A percentile compares a stretch with the other conserved stretches of the same genome.
phyloP scores from a whole-genome alignment of 2,329 filamentous ascomycete species.

The Monosporascus sp. region DNA sequence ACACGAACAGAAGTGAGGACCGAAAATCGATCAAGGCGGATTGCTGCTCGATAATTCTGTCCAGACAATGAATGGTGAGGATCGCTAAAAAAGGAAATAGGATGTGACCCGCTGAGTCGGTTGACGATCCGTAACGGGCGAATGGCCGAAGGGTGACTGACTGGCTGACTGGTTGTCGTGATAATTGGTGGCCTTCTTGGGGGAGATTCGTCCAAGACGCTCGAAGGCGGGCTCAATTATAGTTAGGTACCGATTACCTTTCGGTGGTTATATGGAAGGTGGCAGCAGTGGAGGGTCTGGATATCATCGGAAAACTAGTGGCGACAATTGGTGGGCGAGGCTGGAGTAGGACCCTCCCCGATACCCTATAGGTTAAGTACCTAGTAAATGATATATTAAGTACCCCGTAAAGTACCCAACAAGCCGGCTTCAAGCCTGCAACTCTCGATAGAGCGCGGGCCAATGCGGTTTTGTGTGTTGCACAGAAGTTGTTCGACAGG shows the following conservation, averaged over 20 bases:
- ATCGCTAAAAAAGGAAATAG: neutral
- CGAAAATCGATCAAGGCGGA: too few relatives aligned
- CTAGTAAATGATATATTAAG: neutral
- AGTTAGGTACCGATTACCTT: neutral
- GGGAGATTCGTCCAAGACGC: neutral
- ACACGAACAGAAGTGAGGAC: too few relatives aligned
- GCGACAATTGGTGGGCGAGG: neutral
- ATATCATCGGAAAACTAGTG: neutral
- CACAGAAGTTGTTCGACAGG: too few relatives aligned
- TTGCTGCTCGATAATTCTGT: neutral
- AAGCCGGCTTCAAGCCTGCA: too few relatives aligned
- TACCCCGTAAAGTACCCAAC: too few relatives aligned
- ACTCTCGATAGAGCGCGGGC: too few relatives aligned
- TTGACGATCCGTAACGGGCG: neutral
- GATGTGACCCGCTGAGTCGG: neutral
- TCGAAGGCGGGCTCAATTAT: neutral
- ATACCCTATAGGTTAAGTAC: neutral
- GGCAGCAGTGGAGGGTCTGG: neutral
- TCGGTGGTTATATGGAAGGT: neutral
- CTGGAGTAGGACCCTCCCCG: neutral
- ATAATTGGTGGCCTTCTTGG: neutral
- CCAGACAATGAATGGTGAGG: neutral
- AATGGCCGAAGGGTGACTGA: neutral
- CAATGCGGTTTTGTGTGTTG: too few relatives aligned
- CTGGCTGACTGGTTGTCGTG: neutral